phyloP scores from a whole-genome alignment of 345 rosid species.

The Citrus glauca region DNA sequence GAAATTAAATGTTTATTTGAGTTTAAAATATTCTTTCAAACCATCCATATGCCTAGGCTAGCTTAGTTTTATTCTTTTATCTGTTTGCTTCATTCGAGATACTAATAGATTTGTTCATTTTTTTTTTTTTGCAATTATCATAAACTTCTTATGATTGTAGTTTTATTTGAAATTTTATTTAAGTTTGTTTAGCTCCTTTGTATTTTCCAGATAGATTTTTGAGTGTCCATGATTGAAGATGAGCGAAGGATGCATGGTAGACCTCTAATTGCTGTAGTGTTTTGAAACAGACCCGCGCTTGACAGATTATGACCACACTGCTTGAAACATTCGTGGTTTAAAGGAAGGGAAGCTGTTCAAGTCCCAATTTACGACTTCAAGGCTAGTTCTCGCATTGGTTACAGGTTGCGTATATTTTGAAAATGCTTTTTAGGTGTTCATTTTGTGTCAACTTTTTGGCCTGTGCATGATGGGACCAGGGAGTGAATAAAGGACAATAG shows the following conservation, averaged over 20 bases:
- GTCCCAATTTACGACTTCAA: slow-evolving; percentile 96
- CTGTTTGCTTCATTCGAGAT: neutral
- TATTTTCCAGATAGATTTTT: slow-evolving; percentile 11
- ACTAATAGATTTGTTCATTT: neutral
- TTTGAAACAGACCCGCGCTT: slow-evolving; percentile 82
- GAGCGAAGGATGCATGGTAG: slow-evolving; percentile 13
- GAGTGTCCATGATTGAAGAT: neutral
- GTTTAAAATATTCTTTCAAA: neutral
- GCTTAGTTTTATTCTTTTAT: neutral
- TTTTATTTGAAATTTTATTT: neutral
- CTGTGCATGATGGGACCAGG: neutral
- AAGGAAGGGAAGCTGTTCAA: slow-evolving; percentile 81
- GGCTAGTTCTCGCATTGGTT: slow-evolving; percentile 83
- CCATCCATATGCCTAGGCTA: neutral
- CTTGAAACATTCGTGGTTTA: slow-evolving; percentile 81
- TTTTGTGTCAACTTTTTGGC: slow-evolving; percentile 3
- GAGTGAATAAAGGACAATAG: neutral
- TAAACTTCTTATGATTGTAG: neutral
- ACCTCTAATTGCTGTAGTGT: slow-evolving; percentile 26
- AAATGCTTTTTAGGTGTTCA: neutral
- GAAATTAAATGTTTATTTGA: neutral
- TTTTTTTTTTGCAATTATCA: neutral
- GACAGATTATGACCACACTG: slow-evolving; percentile 87
- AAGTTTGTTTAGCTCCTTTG: slow-evolving; percentile 11
- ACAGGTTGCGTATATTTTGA: slow-evolving; percentile 47